Base-by-base conservation (phyloP, 2,329 filamentous ascomycete genomes). In the Neofusicoccum kwambonambiense region DNA sequence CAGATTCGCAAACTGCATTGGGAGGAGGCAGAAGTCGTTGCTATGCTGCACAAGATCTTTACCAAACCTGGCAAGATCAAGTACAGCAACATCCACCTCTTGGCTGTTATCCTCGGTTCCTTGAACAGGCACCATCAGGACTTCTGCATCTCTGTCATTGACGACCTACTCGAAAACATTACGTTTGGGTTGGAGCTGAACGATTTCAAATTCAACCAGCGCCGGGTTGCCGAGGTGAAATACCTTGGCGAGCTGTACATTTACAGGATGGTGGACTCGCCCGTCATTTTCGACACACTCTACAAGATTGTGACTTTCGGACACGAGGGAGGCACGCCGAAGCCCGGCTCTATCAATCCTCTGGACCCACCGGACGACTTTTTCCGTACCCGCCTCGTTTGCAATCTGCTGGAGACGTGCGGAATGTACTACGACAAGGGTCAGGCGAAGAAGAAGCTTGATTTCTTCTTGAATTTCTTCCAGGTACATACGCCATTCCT, bases 171-270 rank as follows among this genome's bases (percentile, higher is more conserved):
- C 15, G 96, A 99, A 77, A 90, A 91, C 5, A 90, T 99, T 68
- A 90, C 86, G 0, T 86, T 96, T 68, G 95, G 95, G 1, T 83
- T 99, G 2, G 95, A 99, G 77, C 87, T 93, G 70, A 98, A 98
- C 71, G 95, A 99, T 75, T 99, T 97, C 84, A 93, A 96, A 72
- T 96, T 93, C 80, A 97, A 96, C 74, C 95, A 99, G 78, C 90
- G 93, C 66, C 90, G 95, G 22, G 89, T 99, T 67, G 92, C 96
- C 2, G 94, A 98, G 77, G 92, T 97, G 73, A 98, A 97, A 75
- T 99, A 97, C 75, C 83, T 99, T 4, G 93, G 92, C 22, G 95
- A 99, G 78, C 86, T 99, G 9, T 99, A 99, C 81, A 97, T 97
- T 73, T 99, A 98, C 76, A 91, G 95, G 65, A 92, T 99, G 87